Conservation (phyloP, 371 early-diverging fungal species). For the Lichtheimia ornata region DNA sequence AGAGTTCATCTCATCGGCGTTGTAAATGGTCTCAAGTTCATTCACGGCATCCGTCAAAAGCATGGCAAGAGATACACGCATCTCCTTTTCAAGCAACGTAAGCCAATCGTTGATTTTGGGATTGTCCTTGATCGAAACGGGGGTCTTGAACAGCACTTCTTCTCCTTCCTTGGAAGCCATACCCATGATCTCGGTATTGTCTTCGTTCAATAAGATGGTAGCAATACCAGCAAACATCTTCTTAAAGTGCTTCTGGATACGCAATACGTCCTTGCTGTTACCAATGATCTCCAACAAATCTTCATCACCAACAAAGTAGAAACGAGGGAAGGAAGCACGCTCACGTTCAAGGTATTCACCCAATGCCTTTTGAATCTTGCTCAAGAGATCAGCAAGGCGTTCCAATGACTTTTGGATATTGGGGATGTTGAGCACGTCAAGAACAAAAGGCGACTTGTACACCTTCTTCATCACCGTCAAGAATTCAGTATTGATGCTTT, state of each 20-base stretch:
- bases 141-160: slow-evolving; percentile 76
- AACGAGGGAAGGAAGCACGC: slow-evolving; percentile 95
- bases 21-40: slow-evolving; percentile 68
- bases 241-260: slow-evolving; percentile 97
- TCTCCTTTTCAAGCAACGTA: slow-evolving; percentile 90
- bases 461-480: slow-evolving; percentile 97
- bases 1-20: slow-evolving; percentile 61
- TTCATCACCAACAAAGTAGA: slow-evolving; percentile 99
- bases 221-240: slow-evolving; percentile 99
- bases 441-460: slow-evolving; percentile 93
- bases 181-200: slow-evolving; percentile 72
- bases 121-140: slow-evolving; percentile 79
- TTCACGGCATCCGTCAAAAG: slow-evolving; percentile 73
- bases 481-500: slow-evolving; percentile 96
- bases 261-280: slow-evolving; percentile 92
- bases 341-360: slow-evolving; percentile 98
- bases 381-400: slow-evolving; percentile 87
- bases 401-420: slow-evolving; percentile 96
- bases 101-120: slow-evolving; percentile 98
- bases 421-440: slow-evolving; percentile 92
- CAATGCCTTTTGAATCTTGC: slow-evolving; percentile 96
- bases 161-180: slow-evolving; percentile 95
- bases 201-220: slow-evolving; percentile 81
- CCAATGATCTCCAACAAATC: slow-evolving; percentile 98
- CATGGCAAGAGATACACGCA: slow-evolving; percentile 83